Conservation (phyloP, 2,329 filamentous ascomycete species). For the Aspergillus unguis region DNA sequence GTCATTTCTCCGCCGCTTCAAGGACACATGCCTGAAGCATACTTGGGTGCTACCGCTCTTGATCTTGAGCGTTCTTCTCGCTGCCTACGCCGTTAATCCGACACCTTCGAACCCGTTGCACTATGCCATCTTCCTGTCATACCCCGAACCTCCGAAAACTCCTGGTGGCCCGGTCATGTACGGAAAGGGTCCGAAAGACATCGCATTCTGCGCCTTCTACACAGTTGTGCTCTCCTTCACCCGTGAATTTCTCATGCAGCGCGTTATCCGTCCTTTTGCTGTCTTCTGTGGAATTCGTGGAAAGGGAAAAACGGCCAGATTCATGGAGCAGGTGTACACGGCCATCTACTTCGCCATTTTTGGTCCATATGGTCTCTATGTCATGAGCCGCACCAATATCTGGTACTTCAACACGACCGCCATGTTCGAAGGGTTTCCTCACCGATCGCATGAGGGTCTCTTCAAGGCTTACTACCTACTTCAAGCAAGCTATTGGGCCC, state of each 20-base stretch:
- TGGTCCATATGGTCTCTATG: conserved; percentile 78
- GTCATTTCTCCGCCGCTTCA: conserved; percentile 44
- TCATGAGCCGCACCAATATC: conserved; percentile 86
- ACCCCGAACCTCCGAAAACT: conserved; percentile 61
- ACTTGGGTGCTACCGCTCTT: conserved; percentile 68
- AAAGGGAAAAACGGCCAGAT: conserved; percentile 77
- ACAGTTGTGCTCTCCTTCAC: conserved; percentile 87
- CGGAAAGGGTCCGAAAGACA: conserved; percentile 81
- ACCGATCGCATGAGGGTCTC: conserved; percentile 70
- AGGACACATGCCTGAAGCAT: conserved; percentile 46
- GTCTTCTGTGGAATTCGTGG: conserved; percentile 65
- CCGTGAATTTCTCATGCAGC: conserved; percentile 94
- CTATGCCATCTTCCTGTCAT: conserved; percentile 85
- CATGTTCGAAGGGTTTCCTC: conserved; percentile 88
- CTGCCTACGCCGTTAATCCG: conserved; percentile 71
- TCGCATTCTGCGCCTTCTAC: conserved; percentile 87
- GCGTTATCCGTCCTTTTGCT: conserved; percentile 74
- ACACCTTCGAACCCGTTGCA: conserved; percentile 73
- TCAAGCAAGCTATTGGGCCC: conserved; percentile 91
- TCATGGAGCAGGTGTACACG: conserved; percentile 96
- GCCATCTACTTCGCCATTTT: conserved; percentile 83
- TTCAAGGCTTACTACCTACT: conserved; percentile 98
- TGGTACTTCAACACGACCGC: conserved; percentile 93
- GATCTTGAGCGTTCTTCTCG: conserved; percentile 61
- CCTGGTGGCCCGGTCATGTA: conserved; percentile 62